phyloP scores from a whole-genome alignment of 2,329 filamentous ascomycete species.

The Rutstroemia sydowiana region DNA sequence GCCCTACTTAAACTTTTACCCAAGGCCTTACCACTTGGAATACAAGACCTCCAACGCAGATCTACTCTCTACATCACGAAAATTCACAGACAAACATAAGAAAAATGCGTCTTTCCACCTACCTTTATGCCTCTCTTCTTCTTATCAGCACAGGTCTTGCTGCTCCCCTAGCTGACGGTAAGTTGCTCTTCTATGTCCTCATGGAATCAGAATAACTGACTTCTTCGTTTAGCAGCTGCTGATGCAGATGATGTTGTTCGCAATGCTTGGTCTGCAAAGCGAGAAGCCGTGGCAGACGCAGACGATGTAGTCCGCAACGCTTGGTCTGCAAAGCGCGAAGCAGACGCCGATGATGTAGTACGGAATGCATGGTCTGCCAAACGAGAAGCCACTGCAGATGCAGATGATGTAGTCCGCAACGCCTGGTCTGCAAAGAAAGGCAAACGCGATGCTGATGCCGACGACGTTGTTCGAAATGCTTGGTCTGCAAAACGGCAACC shows the following conservation, averaged over 20 bases:
- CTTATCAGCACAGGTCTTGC: not conserved
- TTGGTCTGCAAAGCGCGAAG: not conserved
- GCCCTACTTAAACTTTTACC: too few species aligned
- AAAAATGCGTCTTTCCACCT: not conserved
- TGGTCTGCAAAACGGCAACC: not conserved
- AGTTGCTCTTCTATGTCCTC: not conserved
- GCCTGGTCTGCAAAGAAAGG: too few species aligned
- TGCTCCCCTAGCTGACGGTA: not conserved
- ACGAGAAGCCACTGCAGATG: too few species aligned
- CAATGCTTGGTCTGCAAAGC: not conserved
- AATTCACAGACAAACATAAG: not conserved
- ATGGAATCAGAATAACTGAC: not conserved
- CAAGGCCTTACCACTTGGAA: too few species aligned
- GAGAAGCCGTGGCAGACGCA: not conserved
- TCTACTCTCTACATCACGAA: not conserved
- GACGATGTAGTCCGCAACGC: not conserved
- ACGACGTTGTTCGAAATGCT: not conserved
- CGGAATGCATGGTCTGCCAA: not conserved
- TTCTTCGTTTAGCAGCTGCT: not conserved
- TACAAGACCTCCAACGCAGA: not conserved
- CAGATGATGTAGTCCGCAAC: too few species aligned
- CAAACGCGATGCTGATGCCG: not conserved
- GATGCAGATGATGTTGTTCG: not conserved
- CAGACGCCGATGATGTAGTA: not conserved
- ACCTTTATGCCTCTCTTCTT: not conserved